Conservation (phyloP, 73 alveolate genomes). For the Paramecium octaurelia region DNA sequence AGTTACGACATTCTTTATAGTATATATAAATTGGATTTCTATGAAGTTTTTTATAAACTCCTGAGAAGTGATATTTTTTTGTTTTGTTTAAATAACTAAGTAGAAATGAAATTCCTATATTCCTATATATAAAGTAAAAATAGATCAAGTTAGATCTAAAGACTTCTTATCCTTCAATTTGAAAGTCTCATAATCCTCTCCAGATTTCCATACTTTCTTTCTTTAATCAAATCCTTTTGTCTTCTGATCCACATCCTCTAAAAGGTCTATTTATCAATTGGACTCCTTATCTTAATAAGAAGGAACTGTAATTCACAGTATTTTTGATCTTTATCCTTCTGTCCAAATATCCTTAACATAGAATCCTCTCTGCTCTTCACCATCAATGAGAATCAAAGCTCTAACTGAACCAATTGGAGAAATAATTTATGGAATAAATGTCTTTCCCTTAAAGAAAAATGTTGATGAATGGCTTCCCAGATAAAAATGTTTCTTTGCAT, state of each 20-base stretch:
- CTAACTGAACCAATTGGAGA: not conserved
- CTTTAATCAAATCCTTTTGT: not conserved
- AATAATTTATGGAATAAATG: not conserved
- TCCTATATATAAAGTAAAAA: not conserved
- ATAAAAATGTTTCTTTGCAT: too few species aligned
- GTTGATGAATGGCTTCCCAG: not conserved
- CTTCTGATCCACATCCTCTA: not conserved
- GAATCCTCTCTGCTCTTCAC: not conserved
- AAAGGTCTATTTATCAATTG: not conserved
- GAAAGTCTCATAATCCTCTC: not conserved
- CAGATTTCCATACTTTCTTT: not conserved
- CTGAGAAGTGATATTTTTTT: not conserved
- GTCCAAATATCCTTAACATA: not conserved
- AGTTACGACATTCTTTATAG: slow-evolving; percentile 20
- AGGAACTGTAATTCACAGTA: not conserved
- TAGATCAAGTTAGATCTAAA: not conserved
- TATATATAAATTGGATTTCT: slow-evolving; percentile 30
- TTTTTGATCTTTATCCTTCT: not conserved
- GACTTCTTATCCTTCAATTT: too few species aligned
- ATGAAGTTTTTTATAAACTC: slow-evolving; percentile 44
- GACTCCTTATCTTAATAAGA: not conserved
- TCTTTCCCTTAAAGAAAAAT: not conserved
- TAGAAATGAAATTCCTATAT: not conserved
- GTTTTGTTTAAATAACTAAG: not conserved
- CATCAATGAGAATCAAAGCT: not conserved